phyloP scores from a whole-genome alignment of 805 yeast species.

The Starmera amethionina region DNA sequence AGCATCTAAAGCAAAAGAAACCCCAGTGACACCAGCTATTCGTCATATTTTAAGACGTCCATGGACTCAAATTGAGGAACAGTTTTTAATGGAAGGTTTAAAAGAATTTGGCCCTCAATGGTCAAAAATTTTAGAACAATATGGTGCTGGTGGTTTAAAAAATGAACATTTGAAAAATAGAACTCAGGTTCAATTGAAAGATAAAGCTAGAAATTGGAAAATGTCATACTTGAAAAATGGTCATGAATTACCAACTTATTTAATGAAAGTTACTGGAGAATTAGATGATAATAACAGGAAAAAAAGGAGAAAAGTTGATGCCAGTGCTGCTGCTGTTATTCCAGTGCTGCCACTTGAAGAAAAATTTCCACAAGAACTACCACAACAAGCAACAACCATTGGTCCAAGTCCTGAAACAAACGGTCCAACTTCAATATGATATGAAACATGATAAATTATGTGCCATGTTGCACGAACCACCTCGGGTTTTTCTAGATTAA shows the following conservation, averaged over 20 bases:
- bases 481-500: too few species aligned
- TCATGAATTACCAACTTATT: conserved; percentile 67
- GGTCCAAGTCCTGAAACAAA: too few species aligned
- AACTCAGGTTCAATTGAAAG: conserved; percentile 87
- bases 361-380: background rate
- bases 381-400: background rate
- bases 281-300: conserved; percentile 35
- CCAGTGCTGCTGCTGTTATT: background rate
- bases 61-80: conserved; percentile 88
- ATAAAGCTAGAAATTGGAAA: conserved; percentile 95
- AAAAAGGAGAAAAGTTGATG: conserved; percentile 7
- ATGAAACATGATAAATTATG: too few species aligned
- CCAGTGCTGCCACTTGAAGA: background rate
- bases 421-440: too few species aligned
- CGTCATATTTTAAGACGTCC: conserved; percentile 41
- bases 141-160: conserved; percentile 88
- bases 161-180: conserved; percentile 80
- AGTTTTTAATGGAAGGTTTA: conserved; percentile 71
- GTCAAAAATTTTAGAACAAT: conserved; percentile 82
- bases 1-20: conserved; percentile 5
- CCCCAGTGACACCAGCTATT: conserved; percentile 4
- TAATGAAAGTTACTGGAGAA: conserved; percentile 83
- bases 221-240: conserved; percentile 72
- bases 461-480: too few species aligned
- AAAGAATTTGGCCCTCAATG: conserved; percentile 84